Base-by-base conservation (phyloP, 768 basidiomycete genomes). In the Rhizopogon rudus region DNA sequence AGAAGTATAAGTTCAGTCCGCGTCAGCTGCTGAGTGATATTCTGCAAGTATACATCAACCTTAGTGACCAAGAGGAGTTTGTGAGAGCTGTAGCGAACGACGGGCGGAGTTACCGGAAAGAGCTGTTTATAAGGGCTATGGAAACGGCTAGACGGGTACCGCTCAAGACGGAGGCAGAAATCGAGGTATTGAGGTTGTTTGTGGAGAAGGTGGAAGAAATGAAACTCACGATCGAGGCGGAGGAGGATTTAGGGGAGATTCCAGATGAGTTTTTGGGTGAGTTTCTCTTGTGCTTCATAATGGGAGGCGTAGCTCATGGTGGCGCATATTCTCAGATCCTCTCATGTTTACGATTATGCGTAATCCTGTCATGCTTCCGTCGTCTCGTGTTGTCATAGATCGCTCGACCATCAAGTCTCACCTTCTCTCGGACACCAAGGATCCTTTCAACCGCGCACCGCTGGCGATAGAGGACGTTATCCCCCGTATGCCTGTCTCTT, bases 261-360 rank as follows among this genome's bases (percentile, higher is more conserved):
- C 97, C 97, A 0, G 97, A 99, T 42, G 96, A 99, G 67, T 98
- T 88, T 78, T 70, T 94, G 49, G 95, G 94, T 93, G 63, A 50
- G 85, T 64, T 28, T 50, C 37, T 17, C 56, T 51, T 29, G 41
- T 31, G 49, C 2, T 20, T 35, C 31, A 5, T 49, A 14, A 22
- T 49, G 46, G 29, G 20, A 20, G n/a, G 29, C 25, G 17, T 29
- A 10, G 10, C 12, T 12, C 22, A 60, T 50, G 53, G 7, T 52
- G 17, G 8, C 50, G 56, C 22, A 25, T 44, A 28, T 52, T 14
- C 42, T 17, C 52, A 95, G 93, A 95, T 69, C 93, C 91, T 1
- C 76, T 97, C 59, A 92, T 95, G 84, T 87, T 81, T 63, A 89
- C 90, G 4, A 66, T 99, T 52, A 99, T 99, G 97, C 86, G 84